These are phyloP conservation scores for Aphanomyces cochlioides DNA, from an alignment of 352 stramenopile species.

Conservation along the genomic window DNA sequence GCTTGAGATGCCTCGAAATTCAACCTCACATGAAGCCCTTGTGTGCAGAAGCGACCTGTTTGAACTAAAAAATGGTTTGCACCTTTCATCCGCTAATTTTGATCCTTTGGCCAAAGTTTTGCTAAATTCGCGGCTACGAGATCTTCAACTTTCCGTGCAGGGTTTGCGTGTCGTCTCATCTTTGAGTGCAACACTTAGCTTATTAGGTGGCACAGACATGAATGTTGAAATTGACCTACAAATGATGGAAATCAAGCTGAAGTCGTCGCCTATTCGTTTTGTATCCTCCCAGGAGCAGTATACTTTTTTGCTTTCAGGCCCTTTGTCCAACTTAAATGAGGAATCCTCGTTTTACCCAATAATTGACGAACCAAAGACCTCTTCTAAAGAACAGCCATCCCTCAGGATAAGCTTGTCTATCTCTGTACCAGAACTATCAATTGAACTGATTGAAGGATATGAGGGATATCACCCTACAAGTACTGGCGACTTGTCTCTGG, in stretches of 20 bases:
- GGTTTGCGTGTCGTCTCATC: conserved; percentile 70
- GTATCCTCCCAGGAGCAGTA: conserved; percentile 85
- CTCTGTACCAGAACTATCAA: conserved; percentile 62
- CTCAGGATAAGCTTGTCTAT: not conserved
- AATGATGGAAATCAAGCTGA: conserved; percentile 54
- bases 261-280: conserved; percentile 55
- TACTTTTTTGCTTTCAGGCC: conserved; percentile 65
- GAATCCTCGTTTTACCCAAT: not conserved
- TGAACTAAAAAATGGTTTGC: conserved; percentile 55
- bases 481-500: conserved; percentile 73
- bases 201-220: conserved; percentile 69
- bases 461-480: conserved; percentile 73
- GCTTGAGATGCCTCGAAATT: conserved; percentile 73
- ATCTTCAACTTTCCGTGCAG: conserved; percentile 61
- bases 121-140: conserved; percentile 74
- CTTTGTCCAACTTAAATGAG: conserved; percentile 72
- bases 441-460: conserved; percentile 74
- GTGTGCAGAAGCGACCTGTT: conserved; percentile 69
- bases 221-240: conserved; percentile 58
- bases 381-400: not conserved
- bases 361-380: not conserved
- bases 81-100: not conserved
- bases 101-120: conserved; percentile 64
- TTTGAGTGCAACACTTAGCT: conserved; percentile 69
- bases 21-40: conserved; percentile 69